phyloP scores from a whole-genome alignment of 169 alveolate genomes.

The Eimeria sp. region DNA sequence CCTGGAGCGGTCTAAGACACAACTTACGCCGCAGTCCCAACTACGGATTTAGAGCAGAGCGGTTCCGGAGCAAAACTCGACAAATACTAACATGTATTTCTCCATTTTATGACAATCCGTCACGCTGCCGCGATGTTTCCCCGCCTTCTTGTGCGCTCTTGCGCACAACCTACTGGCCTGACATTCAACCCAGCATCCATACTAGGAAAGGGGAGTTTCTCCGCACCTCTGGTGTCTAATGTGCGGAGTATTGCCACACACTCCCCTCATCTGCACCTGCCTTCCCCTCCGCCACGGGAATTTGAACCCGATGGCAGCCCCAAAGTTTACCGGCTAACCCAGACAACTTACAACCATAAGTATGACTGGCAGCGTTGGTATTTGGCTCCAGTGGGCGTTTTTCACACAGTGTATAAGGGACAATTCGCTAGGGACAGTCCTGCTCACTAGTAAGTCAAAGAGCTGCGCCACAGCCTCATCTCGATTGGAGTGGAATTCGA shows the following conservation, averaged over 20 bases:
- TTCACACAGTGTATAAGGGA: constrained; percentile 93
- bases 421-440: constrained; percentile 91
- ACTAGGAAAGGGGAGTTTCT: constrained; percentile 3
- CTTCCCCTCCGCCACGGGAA: constrained; percentile 95
- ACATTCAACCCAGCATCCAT: not conserved
- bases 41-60: not conserved
- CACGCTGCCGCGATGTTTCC: constrained; percentile 7
- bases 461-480: not conserved
- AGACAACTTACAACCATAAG: constrained; percentile 90
- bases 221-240: not conserved
- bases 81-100: not conserved
- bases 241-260: constrained; percentile 72
- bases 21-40: constrained; percentile 20
- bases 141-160: constrained; percentile 23
- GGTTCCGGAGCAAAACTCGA: not conserved
- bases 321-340: constrained; percentile 89
- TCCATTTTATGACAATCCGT: not conserved
- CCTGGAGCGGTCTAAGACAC: not conserved
- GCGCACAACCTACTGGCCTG: constrained; percentile 49
- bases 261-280: constrained; percentile 86
- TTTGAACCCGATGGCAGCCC: constrained; percentile 90
- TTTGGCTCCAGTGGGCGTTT: constrained; percentile 90
- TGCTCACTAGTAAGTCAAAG: constrained; percentile 73
- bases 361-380: constrained; percentile 94
- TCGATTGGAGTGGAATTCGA: not conserved